These are phyloP conservation scores for Takakia lepidozioides DNA, from an alignment of 225 moss, liverwort and hornwort genomes.

Conservation along the genomic window DNA sequence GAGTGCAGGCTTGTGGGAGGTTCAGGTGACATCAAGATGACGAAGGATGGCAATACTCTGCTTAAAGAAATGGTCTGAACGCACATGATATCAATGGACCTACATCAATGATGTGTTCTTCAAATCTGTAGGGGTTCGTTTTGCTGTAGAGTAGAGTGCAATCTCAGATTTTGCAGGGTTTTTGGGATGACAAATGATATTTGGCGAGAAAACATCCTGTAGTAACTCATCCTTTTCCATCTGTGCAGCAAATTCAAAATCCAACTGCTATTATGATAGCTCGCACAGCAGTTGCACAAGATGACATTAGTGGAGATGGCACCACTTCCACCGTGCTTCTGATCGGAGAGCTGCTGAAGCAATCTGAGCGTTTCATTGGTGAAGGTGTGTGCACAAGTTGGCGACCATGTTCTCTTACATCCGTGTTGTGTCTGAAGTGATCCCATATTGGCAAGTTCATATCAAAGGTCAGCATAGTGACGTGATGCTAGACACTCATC, in stretches of 20 bases:
- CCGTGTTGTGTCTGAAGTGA: neutral
- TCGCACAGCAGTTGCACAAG: constrained; percentile 96
- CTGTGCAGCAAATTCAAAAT: constrained; percentile 85
- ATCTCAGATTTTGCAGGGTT: neutral
- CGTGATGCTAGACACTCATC: no score
- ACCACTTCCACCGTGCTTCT: constrained; percentile 87
- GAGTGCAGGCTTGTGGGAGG: constrained; percentile 74
- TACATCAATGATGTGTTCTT: neutral
- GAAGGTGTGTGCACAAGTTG: constrained; percentile 28
- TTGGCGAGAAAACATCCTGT: neutral
- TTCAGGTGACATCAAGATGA: constrained; percentile 94
- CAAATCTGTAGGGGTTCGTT: neutral
- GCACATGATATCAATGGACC: neutral
- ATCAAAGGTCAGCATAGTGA: no score
- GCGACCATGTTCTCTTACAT: neutral
- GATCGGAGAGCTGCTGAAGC: constrained; percentile 96
- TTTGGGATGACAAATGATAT: neutral
- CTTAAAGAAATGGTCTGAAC: constrained; percentile 87
- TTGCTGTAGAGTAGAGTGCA: neutral
- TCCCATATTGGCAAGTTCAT: neutral
- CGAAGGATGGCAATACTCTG: constrained; percentile 94
- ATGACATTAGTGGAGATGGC: constrained; percentile 96
- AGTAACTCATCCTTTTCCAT: constrained; percentile 1
- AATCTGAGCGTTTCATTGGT: constrained; percentile 76
- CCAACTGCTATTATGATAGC: constrained; percentile 99